Conservation (phyloP, 495 filamentous ascomycete genomes). For the Astrothelium macrocarpum region DNA sequence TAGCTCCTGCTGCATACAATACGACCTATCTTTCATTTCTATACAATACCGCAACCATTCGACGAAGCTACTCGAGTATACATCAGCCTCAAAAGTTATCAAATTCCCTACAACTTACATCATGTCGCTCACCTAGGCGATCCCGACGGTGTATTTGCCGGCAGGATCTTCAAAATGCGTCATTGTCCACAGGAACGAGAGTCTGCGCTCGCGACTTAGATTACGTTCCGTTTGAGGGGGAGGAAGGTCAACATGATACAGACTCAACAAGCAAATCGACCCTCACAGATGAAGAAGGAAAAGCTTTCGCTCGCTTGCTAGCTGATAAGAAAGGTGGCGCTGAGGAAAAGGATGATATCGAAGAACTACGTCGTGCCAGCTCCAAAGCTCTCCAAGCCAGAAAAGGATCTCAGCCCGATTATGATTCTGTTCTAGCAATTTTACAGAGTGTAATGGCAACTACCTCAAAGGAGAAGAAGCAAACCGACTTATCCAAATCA, state of each 20-base stretch:
- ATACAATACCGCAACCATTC: conserved; percentile 14
- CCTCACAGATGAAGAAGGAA: neutral
- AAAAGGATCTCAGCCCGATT: neutral
- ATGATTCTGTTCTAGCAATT: neutral
- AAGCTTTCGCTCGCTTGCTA: neutral
- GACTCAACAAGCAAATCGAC: neutral
- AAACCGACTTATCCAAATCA: neutral
- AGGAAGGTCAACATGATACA: neutral
- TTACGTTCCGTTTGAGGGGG: conserved; percentile 4
- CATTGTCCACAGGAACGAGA: neutral
- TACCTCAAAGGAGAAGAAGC: neutral
- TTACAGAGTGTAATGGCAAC: neutral
- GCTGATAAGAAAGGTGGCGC: neutral
- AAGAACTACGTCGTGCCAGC: neutral
- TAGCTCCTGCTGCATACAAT: no score
- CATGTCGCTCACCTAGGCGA: neutral
- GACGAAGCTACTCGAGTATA: neutral
- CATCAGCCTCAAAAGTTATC: neutral
- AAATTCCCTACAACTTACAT: neutral
- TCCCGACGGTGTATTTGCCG: neutral
- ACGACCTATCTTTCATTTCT: conserved; percentile 8
- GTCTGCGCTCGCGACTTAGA: neutral
- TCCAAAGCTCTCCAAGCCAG: neutral
- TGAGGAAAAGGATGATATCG: neutral
- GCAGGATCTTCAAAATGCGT: neutral